Base-by-base conservation (phyloP, 2,329 filamentous ascomycete genomes). In the Sporothrix globosa region DNA sequence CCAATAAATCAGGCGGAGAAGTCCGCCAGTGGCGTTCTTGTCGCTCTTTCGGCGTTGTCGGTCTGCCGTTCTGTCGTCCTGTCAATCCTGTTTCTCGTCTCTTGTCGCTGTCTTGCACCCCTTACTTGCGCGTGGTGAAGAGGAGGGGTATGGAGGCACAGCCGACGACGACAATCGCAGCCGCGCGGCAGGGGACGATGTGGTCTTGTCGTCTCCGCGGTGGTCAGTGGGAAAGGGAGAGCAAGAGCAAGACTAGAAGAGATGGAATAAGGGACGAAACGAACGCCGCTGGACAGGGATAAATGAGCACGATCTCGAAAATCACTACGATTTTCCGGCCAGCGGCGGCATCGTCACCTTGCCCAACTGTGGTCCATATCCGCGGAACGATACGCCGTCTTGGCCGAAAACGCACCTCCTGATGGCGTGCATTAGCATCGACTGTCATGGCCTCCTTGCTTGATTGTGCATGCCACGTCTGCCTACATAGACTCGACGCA, bases 391-490 rank as follows among this genome's bases (percentile, higher is more conserved):
- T 41, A n/a, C 4, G 56, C 9, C 34, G 44, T 48, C 44, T 48
- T 19, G 41, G 14, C 14, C 10, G 7, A 9, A 34, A 60, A 27
- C 21, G 50, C 50, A 53, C 5, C 60, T 48, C 60, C 60, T 48
- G 21, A 30, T 63, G 60, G 41, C 60, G 60, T 63, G 60, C 60
- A 63, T 63, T 48, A 48, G 60, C 60, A 61, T 44, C 34, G 44
- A 19, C 60, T 48, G 41, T 48, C 60, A 27, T 30, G 5, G 5
- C 24, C 61, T 34, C 44, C 61, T 34, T 65, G 44, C 61, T 24
- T 65, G 13, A 14, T 4, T 39, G 44, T 63, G 41, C 60, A 14
- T 65, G 61, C 61, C 61, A 50, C 27, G 14, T 48, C 61, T 9
- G 13, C n/a, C 7, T 46, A 61, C 41, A n/a, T 7, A 60, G 39